Conservation (phyloP, 1,284 basidiomycete species). For the Ganoderma meredithae region DNA sequence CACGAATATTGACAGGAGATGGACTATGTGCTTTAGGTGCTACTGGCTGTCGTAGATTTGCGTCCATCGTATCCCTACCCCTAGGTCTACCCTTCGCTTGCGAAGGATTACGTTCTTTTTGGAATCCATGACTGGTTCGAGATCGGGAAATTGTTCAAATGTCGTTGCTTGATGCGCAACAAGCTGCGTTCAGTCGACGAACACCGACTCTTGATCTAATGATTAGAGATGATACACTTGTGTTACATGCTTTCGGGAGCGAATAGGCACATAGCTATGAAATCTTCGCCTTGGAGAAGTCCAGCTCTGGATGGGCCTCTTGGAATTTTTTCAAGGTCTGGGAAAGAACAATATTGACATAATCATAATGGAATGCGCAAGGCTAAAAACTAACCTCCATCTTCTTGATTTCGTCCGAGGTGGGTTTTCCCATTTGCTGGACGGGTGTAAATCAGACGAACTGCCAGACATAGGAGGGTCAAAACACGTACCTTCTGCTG, state of each 20-base stretch:
- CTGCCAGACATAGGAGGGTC: conserved; percentile 9
- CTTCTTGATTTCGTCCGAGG: conserved; percentile 91
- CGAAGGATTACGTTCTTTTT: conserved; percentile 32
- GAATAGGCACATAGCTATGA: conserved; percentile 50
- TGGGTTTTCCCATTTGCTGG: conserved; percentile 95
- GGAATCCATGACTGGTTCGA: conserved; percentile 37
- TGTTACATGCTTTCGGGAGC: not conserved
- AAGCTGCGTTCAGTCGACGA: conserved; percentile 2
- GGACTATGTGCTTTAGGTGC: conserved; percentile 28
- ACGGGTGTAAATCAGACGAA: conserved; percentile 18
- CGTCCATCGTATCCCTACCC: conserved; percentile 27
- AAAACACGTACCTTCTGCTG: conserved; percentile 87
- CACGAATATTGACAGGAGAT: conserved; percentile 11
- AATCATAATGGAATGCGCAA: not conserved
- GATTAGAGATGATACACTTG: not conserved
- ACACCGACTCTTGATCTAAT: not conserved
- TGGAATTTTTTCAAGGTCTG: conserved; percentile 91
- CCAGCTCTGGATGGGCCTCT: conserved; percentile 90
- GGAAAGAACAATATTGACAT: not conserved
- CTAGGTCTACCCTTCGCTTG: conserved; percentile 29
- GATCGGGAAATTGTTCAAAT: conserved; percentile 25
- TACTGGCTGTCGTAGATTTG: conserved; percentile 29
- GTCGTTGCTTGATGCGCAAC: not conserved
- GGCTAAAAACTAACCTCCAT: conserved; percentile 66
- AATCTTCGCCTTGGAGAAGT: conserved; percentile 93